A percentile compares a stretch with the other conserved stretches of the same genome.
Evolutionary conservation across 2,329 filamentous ascomycete species (phyloP).

Genomic region (Diaporthe ilicicola): DNA sequence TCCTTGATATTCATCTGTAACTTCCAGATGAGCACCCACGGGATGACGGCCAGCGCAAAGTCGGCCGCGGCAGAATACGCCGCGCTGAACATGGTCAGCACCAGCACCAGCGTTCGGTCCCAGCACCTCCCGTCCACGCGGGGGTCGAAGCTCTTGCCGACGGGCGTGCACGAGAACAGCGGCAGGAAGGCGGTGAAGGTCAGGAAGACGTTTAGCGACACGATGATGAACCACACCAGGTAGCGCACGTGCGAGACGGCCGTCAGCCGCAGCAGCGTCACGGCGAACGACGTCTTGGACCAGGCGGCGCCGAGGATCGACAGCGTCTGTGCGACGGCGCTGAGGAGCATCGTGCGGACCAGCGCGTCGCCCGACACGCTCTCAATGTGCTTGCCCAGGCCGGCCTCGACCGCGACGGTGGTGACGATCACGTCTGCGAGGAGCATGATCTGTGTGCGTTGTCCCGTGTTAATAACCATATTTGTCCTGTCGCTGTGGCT

Average conservation of each 20-base stretch:
- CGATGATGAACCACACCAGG: constrained; percentile 42
- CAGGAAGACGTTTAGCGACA: constrained; percentile 40
- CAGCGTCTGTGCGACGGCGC: constrained; percentile 36
- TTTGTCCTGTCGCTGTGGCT: no score
- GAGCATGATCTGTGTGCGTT: constrained; percentile 14
- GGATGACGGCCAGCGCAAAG: constrained; percentile 50
- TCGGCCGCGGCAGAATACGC: constrained; percentile 49
- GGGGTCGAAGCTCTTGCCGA: constrained; percentile 42
- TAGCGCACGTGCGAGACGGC: constrained; percentile 36
- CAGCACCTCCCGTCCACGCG: constrained; percentile 41
- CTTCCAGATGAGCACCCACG: constrained; percentile 51
- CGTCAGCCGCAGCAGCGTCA: constrained; percentile 43
- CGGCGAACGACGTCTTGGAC: constrained; percentile 46
- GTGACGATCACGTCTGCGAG: constrained; percentile 11
- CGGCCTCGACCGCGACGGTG: constrained; percentile 21
- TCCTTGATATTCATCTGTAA: constrained; percentile 50
- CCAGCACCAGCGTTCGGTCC: constrained; percentile 40
- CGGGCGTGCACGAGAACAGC: constrained; percentile 43
- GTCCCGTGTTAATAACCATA: background rate
- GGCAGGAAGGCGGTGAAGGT: constrained; percentile 40
- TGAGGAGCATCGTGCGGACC: constrained; percentile 21
- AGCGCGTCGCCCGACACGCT: background rate
- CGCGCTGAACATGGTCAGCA: constrained; percentile 45
- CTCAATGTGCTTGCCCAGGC: constrained; percentile 25
- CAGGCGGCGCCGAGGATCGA: constrained; percentile 41